phyloP scores from a whole-genome alignment of 2,329 filamentous ascomycete species.

The Aphanoascus verrucosus region DNA sequence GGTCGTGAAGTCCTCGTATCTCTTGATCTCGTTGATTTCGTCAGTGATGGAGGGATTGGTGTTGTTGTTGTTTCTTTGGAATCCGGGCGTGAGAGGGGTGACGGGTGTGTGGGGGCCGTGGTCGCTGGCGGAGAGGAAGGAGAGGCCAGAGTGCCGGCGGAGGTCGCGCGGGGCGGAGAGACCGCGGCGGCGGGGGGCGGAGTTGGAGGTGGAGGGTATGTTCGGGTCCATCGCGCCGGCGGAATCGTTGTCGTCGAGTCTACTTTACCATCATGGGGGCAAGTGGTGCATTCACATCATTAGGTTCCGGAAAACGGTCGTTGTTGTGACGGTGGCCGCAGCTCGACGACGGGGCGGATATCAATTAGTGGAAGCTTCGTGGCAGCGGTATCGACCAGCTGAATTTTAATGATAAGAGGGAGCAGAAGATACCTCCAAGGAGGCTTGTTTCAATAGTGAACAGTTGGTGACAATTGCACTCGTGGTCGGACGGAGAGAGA shows the following conservation, averaged over 20 bases:
- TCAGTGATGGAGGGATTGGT: constrained; percentile 66
- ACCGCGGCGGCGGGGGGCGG: constrained; percentile 23
- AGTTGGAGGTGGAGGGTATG: constrained; percentile 24
- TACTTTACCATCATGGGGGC: constrained; percentile 14
- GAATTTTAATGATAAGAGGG: no score
- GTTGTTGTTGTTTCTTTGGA: constrained; percentile 40
- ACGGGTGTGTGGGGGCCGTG: constrained; percentile 48
- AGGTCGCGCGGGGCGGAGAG: constrained; percentile 18
- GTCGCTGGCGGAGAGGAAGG: constrained; percentile 42
- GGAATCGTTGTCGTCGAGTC: constrained; percentile 4
- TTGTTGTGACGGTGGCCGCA: not conserved
- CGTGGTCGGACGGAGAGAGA: not conserved
- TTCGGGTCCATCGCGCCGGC: constrained; percentile 34
- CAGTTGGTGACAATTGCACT: no score
- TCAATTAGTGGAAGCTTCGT: no score
- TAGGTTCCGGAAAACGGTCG: not conserved
- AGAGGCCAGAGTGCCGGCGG: constrained; percentile 43
- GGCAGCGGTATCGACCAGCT: no score
- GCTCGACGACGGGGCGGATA: not conserved
- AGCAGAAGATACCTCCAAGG: no score
- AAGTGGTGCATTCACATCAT: not conserved
- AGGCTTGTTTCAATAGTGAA: no score
- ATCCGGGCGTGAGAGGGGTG: constrained; percentile 28
- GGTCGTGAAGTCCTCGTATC: constrained; percentile 98
- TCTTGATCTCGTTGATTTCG: constrained; percentile 94